These are phyloP conservation scores for Paxillus involutus DNA, from an alignment of 768 basidiomycete species.

Conservation along the genomic window DNA sequence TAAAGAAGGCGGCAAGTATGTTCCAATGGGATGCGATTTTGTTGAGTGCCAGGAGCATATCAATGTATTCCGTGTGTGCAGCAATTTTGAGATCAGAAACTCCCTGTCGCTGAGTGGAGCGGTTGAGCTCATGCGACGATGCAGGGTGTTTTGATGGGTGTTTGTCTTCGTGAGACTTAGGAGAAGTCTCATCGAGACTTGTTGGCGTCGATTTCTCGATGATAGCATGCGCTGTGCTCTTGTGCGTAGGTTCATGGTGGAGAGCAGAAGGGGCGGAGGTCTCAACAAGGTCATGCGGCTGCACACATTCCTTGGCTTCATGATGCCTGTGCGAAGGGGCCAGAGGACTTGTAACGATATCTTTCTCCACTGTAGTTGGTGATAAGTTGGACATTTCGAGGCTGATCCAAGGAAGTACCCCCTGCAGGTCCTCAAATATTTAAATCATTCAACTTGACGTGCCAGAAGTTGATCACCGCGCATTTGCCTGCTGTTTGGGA, in stretches of 20 bases:
- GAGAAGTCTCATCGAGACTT: not conserved
- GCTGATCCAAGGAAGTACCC: not conserved
- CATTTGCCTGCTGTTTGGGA: not conserved
- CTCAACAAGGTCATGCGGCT: not conserved
- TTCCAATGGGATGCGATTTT: constrained; percentile 45
- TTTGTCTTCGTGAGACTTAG: not conserved
- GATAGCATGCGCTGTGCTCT: not conserved
- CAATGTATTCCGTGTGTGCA: constrained; percentile 45
- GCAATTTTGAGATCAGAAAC: not conserved
- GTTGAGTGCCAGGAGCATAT: constrained; percentile 55
- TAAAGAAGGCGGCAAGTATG: constrained; percentile 51
- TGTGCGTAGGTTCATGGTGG: not conserved
- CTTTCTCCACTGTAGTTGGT: not conserved
- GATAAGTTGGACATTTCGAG: not conserved
- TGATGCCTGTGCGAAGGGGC: not conserved
- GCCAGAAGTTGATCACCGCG: not conserved
- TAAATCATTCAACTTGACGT: not conserved
- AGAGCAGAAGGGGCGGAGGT: not conserved
- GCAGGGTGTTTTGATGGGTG: not conserved
- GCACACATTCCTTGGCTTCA: not conserved
- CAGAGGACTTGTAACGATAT: not conserved
- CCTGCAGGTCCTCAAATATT: not conserved
- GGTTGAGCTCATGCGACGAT: not conserved
- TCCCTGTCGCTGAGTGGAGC: not conserved
- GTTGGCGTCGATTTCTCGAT: not conserved